Evolutionary conservation across 441 rosid species (phyloP).

Genomic region (Arabidopsis hybrid): DNA sequence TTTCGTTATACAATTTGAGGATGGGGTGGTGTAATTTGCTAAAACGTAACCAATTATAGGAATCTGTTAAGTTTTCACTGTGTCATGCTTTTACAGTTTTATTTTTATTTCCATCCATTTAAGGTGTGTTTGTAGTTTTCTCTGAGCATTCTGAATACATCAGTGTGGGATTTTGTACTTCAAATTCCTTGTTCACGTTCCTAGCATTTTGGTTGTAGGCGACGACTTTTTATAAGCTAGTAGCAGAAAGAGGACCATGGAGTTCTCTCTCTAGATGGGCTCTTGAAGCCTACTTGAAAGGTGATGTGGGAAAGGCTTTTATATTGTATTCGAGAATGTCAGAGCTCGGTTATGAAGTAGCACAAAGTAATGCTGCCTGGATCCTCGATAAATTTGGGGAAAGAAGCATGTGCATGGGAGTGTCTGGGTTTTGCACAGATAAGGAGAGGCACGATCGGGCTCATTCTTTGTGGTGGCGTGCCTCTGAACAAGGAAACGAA

Average conservation of each 20-base stretch:
- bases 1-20: too few species aligned
- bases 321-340: conserved; percentile 91
- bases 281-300: conserved; percentile 88
- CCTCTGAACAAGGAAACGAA: conserved; percentile 98
- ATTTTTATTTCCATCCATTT: too few species aligned
- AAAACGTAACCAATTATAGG: too few species aligned
- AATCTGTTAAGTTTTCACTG: too few species aligned
- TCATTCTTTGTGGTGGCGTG: conserved; percentile 96
- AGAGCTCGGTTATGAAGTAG: conserved; percentile 95
- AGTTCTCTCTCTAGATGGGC: conserved; percentile 99
- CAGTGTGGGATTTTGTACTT: neutral
- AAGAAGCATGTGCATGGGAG: conserved; percentile 95
- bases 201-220: conserved; percentile 63
- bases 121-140: too few species aligned
- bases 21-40: too few species aligned
- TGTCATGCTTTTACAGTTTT: too few species aligned
- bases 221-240: conserved; percentile 82
- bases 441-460: conserved; percentile 88
- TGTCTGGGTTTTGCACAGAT: conserved; percentile 82
- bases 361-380: conserved; percentile 99
- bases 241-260: conserved; percentile 99
- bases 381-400: conserved; percentile 93
- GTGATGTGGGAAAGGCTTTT: conserved; percentile 89
- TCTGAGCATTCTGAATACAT: too few species aligned
- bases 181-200: conserved; percentile 13